phyloP scores from a whole-genome alignment of 2,329 filamentous ascomycete genomes.

The Teratosphaeriaceae sp. region DNA sequence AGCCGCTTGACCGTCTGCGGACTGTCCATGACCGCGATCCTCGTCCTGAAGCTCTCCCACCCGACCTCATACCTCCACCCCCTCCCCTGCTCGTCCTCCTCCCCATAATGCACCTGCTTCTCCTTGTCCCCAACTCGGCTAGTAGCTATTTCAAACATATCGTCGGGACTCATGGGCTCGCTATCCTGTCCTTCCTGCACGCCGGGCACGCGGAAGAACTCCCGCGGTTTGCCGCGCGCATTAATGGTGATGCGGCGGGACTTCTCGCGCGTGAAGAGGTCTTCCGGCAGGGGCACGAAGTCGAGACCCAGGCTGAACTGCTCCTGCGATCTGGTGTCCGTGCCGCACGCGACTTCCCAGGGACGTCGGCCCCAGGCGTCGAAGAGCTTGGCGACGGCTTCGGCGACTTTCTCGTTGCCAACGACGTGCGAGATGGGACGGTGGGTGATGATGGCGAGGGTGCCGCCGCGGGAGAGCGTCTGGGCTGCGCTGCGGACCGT shows the following conservation, averaged over 20 bases:
- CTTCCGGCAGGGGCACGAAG: slow-evolving; percentile 14
- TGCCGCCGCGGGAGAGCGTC: slow-evolving; percentile 9
- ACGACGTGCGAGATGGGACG: slow-evolving; percentile 6
- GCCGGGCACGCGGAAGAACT: slow-evolving; percentile 9
- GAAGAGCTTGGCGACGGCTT: slow-evolving; percentile 9
- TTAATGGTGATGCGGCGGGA: slow-evolving; percentile 14
- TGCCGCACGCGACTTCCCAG: slow-evolving; percentile 11
- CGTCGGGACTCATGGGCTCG: slow-evolving; percentile 2
- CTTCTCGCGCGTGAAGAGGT: slow-evolving; percentile 10
- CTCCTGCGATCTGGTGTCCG: slow-evolving; percentile 2
- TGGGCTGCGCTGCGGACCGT: slow-evolving; percentile 8
- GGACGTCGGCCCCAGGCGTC: slow-evolving; percentile 10
- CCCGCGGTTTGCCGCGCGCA: slow-evolving; percentile 6
- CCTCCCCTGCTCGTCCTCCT: slow-evolving; percentile 9
- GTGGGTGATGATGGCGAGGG: slow-evolving; percentile 13
- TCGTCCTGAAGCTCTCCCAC: slow-evolving; percentile 12
- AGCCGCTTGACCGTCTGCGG: slow-evolving; percentile 6
- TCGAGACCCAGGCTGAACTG: slow-evolving; percentile 13
- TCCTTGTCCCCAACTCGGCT: slow-evolving; percentile 8
- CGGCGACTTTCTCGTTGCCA: slow-evolving; percentile 10
- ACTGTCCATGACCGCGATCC: slow-evolving; percentile 9
- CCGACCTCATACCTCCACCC: slow-evolving; percentile 15
- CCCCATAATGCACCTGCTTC: slow-evolving; percentile 4
- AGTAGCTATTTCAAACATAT: slow-evolving; percentile 7
- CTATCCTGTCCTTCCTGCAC: slow-evolving; percentile 3